Percentiles rank a stretch among this genome's conserved stretches.
Evolutionary conservation across 1,284 basidiomycete species (phyloP).

Genomic region (Leccinum angustisporum): DNA sequence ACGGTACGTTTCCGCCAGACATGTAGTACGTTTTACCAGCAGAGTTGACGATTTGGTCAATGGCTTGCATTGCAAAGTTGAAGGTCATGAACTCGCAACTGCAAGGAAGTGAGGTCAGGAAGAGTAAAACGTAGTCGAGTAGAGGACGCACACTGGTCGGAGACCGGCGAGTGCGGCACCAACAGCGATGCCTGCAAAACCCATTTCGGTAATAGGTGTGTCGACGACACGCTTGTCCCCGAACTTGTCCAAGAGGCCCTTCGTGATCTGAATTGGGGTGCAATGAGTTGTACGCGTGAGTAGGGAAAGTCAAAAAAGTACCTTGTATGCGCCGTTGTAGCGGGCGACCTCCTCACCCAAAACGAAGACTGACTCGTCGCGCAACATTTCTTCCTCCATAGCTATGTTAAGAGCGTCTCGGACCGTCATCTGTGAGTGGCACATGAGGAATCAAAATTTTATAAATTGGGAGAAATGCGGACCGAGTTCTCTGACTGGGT

Average conservation of each 20-base stretch:
- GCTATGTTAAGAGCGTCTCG: conserved; percentile 97
- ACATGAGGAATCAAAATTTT: conserved; percentile 4
- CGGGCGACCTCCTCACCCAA: conserved; percentile 98
- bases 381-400: conserved; percentile 99
- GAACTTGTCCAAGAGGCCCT: conserved; percentile 98
- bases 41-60: conserved; percentile 99
- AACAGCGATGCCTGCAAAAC: conserved; percentile 95
- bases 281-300: conserved; percentile 9
- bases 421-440: conserved; percentile 80
- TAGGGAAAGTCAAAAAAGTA: conserved; percentile 32
- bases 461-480: conserved; percentile 17
- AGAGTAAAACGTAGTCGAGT: not conserved
- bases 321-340: conserved; percentile 99
- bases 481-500: conserved; percentile 63
- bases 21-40: conserved; percentile 99
- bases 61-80: conserved; percentile 96
- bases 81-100: conserved; percentile 99
- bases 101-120: conserved; percentile 10
- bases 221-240: conserved; percentile 99
- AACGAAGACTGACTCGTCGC: conserved; percentile 94
- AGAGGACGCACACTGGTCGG: conserved; percentile 72
- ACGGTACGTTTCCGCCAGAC: conserved; percentile 97
- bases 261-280: conserved; percentile 70
- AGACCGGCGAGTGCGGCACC: conserved; percentile 94
- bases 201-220: conserved; percentile 98